phyloP scores from a whole-genome alignment of 2,329 filamentous ascomycete genomes.

The Penicillium expansum region DNA sequence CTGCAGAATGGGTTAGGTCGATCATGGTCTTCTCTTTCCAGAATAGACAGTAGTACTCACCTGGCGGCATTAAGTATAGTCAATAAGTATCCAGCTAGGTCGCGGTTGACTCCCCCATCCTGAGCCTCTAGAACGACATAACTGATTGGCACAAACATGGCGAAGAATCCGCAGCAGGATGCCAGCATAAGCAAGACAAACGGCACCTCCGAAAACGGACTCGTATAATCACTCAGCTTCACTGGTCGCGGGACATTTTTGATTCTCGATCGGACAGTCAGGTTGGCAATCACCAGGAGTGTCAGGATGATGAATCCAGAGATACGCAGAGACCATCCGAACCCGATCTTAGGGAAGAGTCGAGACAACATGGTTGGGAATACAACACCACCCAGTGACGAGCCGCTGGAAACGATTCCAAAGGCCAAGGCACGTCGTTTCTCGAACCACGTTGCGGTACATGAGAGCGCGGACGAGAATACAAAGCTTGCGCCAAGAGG shows the following conservation, averaged over 20 bases:
- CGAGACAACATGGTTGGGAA: conserved; percentile 60
- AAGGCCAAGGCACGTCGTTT: conserved; percentile 52
- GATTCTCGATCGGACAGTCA: conserved; percentile 52
- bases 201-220: conserved; percentile 49
- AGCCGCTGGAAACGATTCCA: conserved; percentile 54
- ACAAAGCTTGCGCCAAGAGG: conserved; percentile 50
- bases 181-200: conserved; percentile 46
- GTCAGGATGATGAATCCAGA: conserved; percentile 60
- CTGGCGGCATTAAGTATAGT: conserved; percentile 38
- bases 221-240: conserved; percentile 1
- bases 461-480: conserved; percentile 44
- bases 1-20: conserved; percentile 45
- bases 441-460: conserved; percentile 53
- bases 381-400: conserved; percentile 56
- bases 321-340: conserved; percentile 57
- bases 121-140: conserved; percentile 50
- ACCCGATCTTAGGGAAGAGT: conserved; percentile 52
- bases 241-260: conserved; percentile 14
- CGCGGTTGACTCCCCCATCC: conserved; percentile 47
- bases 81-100: conserved; percentile 53
- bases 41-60: neutral
- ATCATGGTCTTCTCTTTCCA: neutral
- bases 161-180: conserved; percentile 57
- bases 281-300: conserved; percentile 52
- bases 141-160: conserved; percentile 59